phyloP scores from a whole-genome alignment of 2,329 filamentous ascomycete genomes.

The Pyrenochaeta sp. region DNA sequence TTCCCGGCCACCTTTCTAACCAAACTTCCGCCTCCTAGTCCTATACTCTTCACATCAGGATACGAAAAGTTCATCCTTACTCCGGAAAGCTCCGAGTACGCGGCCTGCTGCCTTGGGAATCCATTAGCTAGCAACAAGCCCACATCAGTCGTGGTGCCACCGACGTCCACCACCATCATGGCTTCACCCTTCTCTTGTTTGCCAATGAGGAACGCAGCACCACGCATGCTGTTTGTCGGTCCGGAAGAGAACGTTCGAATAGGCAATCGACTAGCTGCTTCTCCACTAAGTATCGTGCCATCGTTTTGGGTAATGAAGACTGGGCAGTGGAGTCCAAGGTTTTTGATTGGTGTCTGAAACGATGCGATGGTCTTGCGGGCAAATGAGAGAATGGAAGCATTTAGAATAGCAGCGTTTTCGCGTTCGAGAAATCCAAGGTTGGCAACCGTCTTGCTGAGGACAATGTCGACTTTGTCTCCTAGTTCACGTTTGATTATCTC shows the following conservation, averaged over 20 bases:
- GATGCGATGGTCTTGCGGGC: slow-evolving; percentile 56
- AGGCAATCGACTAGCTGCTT: slow-evolving; percentile 57
- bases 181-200: slow-evolving; percentile 50
- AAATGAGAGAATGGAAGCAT: slow-evolving; percentile 58
- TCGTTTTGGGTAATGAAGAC: slow-evolving; percentile 64
- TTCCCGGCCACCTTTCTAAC: slow-evolving; percentile 53
- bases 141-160: slow-evolving; percentile 72
- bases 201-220: slow-evolving; percentile 54
- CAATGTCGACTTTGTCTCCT: slow-evolving; percentile 56
- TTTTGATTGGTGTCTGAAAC: slow-evolving; percentile 57
- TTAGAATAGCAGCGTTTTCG: slow-evolving; percentile 62
- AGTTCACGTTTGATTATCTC: slow-evolving; percentile 59
- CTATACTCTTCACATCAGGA: slow-evolving; percentile 67
- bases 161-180: slow-evolving; percentile 72
- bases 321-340: slow-evolving; percentile 56
- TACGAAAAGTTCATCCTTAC: slow-evolving; percentile 67
- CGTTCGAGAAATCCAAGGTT: slow-evolving; percentile 60
- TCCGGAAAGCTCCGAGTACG: slow-evolving; percentile 69
- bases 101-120: slow-evolving; percentile 69
- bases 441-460: slow-evolving; percentile 61
- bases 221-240: slow-evolving; percentile 63
- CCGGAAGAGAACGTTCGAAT: slow-evolving; percentile 63
- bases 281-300: slow-evolving; percentile 59
- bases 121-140: slow-evolving; percentile 68
- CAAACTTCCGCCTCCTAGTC: slow-evolving; percentile 67